These are phyloP conservation scores for Thelonectria rubi DNA, from an alignment of 2,329 filamentous ascomycete genomes.

Conservation along the genomic window DNA sequence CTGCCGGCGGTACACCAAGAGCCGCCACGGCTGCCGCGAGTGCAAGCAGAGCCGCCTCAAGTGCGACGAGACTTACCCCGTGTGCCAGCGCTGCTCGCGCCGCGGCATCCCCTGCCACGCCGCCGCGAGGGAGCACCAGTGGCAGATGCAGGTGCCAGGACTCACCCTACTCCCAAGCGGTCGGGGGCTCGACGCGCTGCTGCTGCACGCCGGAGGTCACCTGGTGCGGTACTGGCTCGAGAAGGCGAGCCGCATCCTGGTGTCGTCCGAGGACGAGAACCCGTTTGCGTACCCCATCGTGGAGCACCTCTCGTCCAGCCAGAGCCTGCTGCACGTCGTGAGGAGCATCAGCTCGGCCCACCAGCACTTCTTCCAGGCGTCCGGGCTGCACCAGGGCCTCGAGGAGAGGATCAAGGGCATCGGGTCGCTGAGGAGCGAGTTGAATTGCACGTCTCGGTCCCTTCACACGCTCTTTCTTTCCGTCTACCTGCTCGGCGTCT, in stretches of 20 bases:
- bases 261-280: not conserved
- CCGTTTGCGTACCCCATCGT: not conserved
- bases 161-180: not conserved
- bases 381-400: not conserved
- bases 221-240: conserved; percentile 14
- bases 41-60: conserved; percentile 7
- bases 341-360: conserved; percentile 11
- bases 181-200: too few species aligned
- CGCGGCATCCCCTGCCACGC: not conserved
- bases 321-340: conserved; percentile 1
- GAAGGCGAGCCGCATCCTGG: conserved; percentile 11
- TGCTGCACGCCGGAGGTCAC: too few species aligned
- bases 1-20: not conserved
- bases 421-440: not conserved
- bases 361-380: conserved; percentile 3
- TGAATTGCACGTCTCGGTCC: not conserved
- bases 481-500: not conserved
- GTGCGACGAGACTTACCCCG: conserved; percentile 18
- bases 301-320: not conserved
- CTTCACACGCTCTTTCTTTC: not conserved
- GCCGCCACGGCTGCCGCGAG: conserved; percentile 3
- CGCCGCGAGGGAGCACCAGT: not conserved
- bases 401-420: not conserved
- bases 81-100: not conserved
- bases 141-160: not conserved